Percentiles rank a stretch among this genome's conserved stretches.
Conservation (phyloP, 441 rosid species). For the Metrosideros polymorpha region DNA sequence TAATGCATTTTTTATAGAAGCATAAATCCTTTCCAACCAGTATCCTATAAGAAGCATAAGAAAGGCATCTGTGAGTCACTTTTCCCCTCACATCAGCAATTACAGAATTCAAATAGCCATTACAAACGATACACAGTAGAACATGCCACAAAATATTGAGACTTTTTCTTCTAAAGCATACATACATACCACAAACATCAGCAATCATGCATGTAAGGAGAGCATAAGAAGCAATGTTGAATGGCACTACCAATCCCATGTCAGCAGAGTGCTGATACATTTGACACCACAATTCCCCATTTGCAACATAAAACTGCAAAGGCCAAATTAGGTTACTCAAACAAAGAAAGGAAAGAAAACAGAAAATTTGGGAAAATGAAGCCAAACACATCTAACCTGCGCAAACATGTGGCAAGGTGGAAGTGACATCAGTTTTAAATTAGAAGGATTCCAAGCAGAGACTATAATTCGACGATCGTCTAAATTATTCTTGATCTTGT, state of each 20-base stretch:
- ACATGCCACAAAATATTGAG: not conserved
- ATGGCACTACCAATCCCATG: constrained; percentile 87
- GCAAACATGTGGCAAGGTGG: constrained; percentile 96
- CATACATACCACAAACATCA: constrained; percentile 62
- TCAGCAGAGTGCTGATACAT: too few species aligned
- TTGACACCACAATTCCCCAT: constrained; percentile 77
- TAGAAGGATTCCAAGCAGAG: constrained; percentile 88
- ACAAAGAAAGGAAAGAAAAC: not conserved
- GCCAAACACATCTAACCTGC: constrained; percentile 31
- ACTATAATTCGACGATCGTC: constrained; percentile 57
- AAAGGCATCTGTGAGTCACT: not conserved
- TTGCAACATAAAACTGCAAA: constrained; percentile 65
- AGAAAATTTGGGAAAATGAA: not conserved
- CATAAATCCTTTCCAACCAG: not conserved
- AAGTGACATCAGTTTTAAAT: constrained; percentile 70
- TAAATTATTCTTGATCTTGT: constrained; percentile 71
- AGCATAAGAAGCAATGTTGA: constrained; percentile 74
- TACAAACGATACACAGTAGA: too few species aligned
- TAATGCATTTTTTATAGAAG: not conserved
- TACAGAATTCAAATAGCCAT: too few species aligned
- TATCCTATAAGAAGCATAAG: not conserved
- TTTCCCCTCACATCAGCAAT: not conserved
- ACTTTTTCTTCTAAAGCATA: too few species aligned
- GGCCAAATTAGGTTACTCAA: not conserved
- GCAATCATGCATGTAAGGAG: constrained; percentile 71